Evolutionary conservation across 2,329 filamentous ascomycete genomes (phyloP).

Genomic region (Fusarium subglutinans): DNA sequence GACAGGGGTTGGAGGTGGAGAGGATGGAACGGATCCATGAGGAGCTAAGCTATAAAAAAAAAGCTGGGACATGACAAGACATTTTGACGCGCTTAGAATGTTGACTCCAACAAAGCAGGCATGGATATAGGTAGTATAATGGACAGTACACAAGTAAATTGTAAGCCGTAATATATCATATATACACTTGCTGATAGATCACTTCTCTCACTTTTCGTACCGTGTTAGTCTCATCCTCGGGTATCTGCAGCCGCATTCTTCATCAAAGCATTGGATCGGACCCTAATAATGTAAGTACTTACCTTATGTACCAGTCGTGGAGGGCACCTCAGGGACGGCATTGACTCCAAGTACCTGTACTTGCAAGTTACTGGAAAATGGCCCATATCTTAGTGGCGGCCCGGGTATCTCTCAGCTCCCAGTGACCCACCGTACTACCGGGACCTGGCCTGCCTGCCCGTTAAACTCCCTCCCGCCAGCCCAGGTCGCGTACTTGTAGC

Average conservation of each 20-base stretch:
- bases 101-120: background rate
- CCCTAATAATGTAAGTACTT: constrained; percentile 16
- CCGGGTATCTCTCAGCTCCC: constrained; percentile 16
- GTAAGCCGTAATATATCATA: background rate
- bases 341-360: constrained; percentile 20
- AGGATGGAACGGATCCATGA: constrained; percentile 25
- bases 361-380: constrained; percentile 17
- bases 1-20: constrained; percentile 29
- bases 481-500: constrained; percentile 40
- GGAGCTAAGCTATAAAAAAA: constrained; percentile 34
- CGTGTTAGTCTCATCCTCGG: background rate
- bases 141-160: background rate
- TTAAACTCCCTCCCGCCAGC: constrained; percentile 35
- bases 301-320: background rate
- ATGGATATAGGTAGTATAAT: background rate
- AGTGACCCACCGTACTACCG: constrained; percentile 38
- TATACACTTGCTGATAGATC: background rate
- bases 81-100: constrained; percentile 18
- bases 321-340: constrained; percentile 17
- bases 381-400: background rate
- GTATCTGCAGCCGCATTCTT: constrained; percentile 4
- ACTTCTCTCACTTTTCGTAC: background rate
- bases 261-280: background rate
- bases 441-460: constrained; percentile 41
- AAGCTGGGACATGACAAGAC: constrained; percentile 35